A percentile compares a stretch with the other conserved stretches of the same genome.
Evolutionary conservation across 306 rosid species (phyloP).

Genomic region (Fagus sylvatica): DNA sequence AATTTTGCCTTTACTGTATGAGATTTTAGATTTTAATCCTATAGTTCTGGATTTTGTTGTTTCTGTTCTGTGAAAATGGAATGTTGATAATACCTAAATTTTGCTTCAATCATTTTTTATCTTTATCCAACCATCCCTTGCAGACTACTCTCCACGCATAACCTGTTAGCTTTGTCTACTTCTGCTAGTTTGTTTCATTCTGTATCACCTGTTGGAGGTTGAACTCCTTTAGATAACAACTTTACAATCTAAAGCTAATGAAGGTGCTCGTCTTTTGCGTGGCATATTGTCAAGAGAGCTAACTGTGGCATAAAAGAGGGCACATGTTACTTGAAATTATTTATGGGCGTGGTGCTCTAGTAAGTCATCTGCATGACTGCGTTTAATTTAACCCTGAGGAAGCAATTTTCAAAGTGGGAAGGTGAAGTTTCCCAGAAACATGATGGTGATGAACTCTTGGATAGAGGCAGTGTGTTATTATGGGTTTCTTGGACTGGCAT

Average conservation of each 20-base stretch:
- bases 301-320: background rate
- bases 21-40: background rate
- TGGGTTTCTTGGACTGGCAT: no score
- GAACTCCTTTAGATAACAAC: background rate
- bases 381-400: no score
- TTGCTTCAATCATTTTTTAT: background rate
- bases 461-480: no score
- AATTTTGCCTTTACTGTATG: background rate
- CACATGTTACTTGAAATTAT: background rate
- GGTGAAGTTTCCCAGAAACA: no score
- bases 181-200: no score
- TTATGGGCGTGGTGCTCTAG: background rate
- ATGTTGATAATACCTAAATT: background rate
- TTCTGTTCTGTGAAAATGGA: background rate
- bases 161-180: no score
- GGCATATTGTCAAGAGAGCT: background rate
- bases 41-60: background rate
- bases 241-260: background rate
- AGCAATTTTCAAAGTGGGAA: no score
- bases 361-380: no score
- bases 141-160: no score
- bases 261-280: background rate
- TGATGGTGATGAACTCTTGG: no score
- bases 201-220: background rate
- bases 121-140: background rate